Percentiles rank a stretch among this genome's conserved stretches.
These are phyloP conservation scores for Nyssa sinensis DNA, from an alignment of 148 eudicot species.

Conservation along the genomic window DNA sequence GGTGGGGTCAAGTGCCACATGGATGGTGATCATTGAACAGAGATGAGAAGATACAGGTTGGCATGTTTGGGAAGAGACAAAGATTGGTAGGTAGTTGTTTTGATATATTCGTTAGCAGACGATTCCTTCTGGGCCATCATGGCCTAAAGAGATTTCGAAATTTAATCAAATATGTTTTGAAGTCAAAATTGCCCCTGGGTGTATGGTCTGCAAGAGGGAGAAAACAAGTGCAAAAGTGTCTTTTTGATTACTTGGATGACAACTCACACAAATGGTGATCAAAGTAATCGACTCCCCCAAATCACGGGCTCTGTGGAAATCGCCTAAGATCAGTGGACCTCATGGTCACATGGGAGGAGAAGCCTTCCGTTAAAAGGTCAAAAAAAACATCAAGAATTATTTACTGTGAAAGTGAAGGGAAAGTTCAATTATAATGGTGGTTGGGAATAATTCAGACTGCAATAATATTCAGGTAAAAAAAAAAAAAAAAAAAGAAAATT, in stretches of 20 bases:
- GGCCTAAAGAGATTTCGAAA: background rate
- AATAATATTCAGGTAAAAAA: too few species aligned
- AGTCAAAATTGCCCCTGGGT: background rate
- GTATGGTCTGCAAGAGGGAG: background rate
- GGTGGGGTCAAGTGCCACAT: background rate
- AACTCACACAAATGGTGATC: background rate
- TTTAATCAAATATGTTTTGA: background rate
- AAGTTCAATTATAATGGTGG: too few species aligned
- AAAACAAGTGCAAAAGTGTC: background rate
- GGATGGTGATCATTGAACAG: constrained; percentile 14
- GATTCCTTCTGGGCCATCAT: constrained; percentile 1
- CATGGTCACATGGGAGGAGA: background rate
- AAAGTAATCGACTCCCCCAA: constrained; percentile 6
- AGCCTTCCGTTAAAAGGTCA: background rate
- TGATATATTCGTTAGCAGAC: constrained; percentile 4
- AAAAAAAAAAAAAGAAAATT: too few species aligned
- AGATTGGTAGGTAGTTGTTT: constrained; percentile 14
- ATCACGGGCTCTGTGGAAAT: constrained; percentile 4
- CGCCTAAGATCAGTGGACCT: background rate
- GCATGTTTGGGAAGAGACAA: constrained; percentile 10
- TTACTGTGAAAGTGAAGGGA: too few species aligned
- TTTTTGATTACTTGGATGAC: background rate
- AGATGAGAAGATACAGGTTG: constrained; percentile 20
- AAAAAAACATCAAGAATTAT: background rate
- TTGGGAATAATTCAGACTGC: background rate